Conservation (phyloP, 1,139 yeast genomes). For the Kurtzmaniella quercitrusa region DNA sequence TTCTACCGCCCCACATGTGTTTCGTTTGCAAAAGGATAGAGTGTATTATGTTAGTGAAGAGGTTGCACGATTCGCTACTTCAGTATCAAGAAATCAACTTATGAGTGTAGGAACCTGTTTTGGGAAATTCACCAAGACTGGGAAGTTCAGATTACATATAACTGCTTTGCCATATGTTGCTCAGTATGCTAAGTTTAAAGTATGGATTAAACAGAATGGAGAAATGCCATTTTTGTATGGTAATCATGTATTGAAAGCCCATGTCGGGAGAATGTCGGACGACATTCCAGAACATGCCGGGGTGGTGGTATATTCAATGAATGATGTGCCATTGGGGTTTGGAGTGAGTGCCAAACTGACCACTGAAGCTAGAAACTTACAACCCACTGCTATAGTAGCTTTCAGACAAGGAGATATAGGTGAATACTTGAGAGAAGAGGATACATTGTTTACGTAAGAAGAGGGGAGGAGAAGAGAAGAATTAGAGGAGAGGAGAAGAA, state of each 20-base stretch:
- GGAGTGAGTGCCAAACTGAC: constrained; percentile 95
- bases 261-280: constrained; percentile 92
- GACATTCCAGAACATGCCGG: constrained; percentile 99
- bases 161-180: constrained; percentile 84
- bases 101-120: constrained; percentile 92
- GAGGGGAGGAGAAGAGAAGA: not conserved
- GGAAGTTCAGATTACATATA: constrained; percentile 90
- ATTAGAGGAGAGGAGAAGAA: not conserved
- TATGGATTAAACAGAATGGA: constrained; percentile 96
- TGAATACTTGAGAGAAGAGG: constrained; percentile 97
- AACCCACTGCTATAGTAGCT: constrained; percentile 92
- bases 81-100: constrained; percentile 80
- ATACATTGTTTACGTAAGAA: constrained; percentile 75
- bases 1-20: constrained; percentile 87
- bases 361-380: constrained; percentile 79
- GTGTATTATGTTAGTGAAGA: constrained; percentile 87
- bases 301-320: constrained; percentile 85
- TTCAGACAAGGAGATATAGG: constrained; percentile 98
- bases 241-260: constrained; percentile 94
- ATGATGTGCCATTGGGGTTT: constrained; percentile 89
- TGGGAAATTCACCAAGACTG: constrained; percentile 96
- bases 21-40: constrained; percentile 92
- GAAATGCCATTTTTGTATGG: constrained; percentile 99
- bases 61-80: constrained; percentile 83
- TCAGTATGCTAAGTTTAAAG: constrained; percentile 84